Base-by-base conservation (phyloP, 2,329 filamentous ascomycete genomes). In the Colletotrichum neosansevieriae region DNA sequence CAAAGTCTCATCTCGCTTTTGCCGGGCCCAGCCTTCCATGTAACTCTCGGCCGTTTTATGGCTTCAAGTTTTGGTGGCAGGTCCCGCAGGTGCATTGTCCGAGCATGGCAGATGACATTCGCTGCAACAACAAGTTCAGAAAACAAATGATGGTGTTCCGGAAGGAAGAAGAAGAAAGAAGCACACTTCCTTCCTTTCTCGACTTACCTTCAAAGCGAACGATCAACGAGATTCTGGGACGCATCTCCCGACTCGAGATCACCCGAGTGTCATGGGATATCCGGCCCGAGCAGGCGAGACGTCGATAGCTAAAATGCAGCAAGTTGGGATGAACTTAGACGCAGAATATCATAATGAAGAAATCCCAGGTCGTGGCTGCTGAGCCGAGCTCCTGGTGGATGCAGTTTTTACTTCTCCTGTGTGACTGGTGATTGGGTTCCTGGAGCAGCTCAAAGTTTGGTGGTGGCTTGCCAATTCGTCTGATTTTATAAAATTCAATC, bases 401-500 rank as follows among this genome's bases (percentile, higher is more conserved):
- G 29, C 29, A 29, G 6, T 29, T 9, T 7, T 9, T 29, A 3
- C 29, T 5, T 29, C 29, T 29, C 29, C 29, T 29, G 7, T 29
- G 29, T 9, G 29, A 2, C 29, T 29, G 29, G 29, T 9, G 29
- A 2, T 6, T 29, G 29, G 29, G 29, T 29, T 29, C 29, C 29
- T 29, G 29, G 29, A 24, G 11, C 32, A n/a, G 21, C n/a, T 47
- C 29, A 45, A 21, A 47, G 56, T 36, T 49, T 58, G 40, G 56
- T 49, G 3, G 56, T n/a, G 42, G 56, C 56, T 58, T 47, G 42
- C 56, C 56, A 49, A 49, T 38, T 17, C 42, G 17, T 49, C 29
- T 47, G 40, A 58, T 58, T n/a, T 58, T 47, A n/a, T n/a, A n/a
- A n/a, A 34, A 47, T 45, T 29, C 17, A 21, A 29, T 19, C 12